Evolutionary conservation across 345 rosid species (phyloP).

Genomic region (Angophora floribunda): DNA sequence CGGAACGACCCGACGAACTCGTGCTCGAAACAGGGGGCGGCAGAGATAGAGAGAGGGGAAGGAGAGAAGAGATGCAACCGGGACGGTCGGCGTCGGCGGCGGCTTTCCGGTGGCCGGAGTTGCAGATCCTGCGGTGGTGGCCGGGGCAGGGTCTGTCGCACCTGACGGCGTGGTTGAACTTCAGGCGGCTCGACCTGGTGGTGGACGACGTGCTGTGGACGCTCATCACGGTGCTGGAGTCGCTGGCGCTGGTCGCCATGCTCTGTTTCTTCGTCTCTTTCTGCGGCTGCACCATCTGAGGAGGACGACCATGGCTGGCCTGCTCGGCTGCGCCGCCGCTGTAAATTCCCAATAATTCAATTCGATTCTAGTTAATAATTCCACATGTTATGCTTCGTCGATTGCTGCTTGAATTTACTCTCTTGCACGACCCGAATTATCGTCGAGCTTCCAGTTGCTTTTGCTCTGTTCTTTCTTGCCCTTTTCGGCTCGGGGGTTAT

Average conservation of each 20-base stretch:
- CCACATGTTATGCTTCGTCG: not conserved
- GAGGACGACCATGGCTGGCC: not conserved
- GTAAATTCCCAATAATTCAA: not conserved
- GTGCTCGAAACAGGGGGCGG: not conserved
- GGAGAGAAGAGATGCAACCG: not conserved
- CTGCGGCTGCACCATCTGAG: constrained; percentile 80
- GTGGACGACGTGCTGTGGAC: constrained; percentile 69
- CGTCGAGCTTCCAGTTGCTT: not conserved
- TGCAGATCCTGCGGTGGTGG: constrained; percentile 48
- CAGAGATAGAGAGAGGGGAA: not conserved
- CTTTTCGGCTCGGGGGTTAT: not conserved
- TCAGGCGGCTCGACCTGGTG: constrained; percentile 27
- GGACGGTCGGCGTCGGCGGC: not conserved
- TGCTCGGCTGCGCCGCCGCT: not conserved
- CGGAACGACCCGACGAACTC: not conserved
- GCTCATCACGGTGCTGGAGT: constrained; percentile 48
- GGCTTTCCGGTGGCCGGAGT: constrained; percentile 48
- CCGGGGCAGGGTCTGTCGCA: constrained; percentile 38
- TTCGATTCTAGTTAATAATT: not conserved
- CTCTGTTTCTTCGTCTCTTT: constrained; percentile 70
- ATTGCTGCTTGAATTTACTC: not conserved
- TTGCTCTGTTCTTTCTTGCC: not conserved
- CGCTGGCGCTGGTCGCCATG: constrained; percentile 57
- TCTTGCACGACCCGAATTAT: not conserved
- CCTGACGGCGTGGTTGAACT: constrained; percentile 3